Base-by-base conservation (phyloP, 768 basidiomycete species). In the Crepidotus variabilis region DNA sequence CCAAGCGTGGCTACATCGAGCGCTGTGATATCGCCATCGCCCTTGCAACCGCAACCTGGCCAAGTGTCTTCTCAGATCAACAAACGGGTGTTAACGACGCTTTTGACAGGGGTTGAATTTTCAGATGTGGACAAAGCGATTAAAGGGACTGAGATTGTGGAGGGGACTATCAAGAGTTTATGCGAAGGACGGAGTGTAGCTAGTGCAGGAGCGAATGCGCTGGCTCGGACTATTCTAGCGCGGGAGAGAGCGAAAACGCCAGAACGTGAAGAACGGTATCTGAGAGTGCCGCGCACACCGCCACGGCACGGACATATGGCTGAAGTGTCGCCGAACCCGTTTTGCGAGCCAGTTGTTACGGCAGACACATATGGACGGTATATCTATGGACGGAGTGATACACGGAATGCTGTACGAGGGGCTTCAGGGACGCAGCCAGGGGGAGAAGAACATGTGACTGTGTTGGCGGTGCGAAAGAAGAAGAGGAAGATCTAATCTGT, bases 61-160 rank as follows among this genome's bases (percentile, higher is more conserved):
- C 80, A 87, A 66, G 84, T 94, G 34, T 75, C 87, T 4, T 71
- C 75, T 22, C 80, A 84, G 61, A 76, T 93, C 60, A 78, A 86
- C 62, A 84, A 85, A 64, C 86, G 94, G 18, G 74, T 97, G 20
- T 67, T 89, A 63, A 75, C 79, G 21, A 82, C 84, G 50, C 74
- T 96, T 61, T 76, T 85, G 68, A 89, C 79, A 20, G 83, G 86
- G 36, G 82, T 88, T 60, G 92, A 94, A 68, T 95, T 94, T 69
- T 85, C 86, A 35, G 85, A 80, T 8, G 66, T 71, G 10, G 85
- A 86, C 52, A 79, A 83, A 54, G 81, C 88, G 16, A 69, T 82
- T 57, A 81, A 84, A 63, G 87, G 82, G 14, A 92, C 90, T 23
- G 84, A 85, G 66, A 81, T 85, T 43, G 72, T 95, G 62, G 85